A percentile compares a stretch with the other conserved stretches of the same genome.
These are phyloP conservation scores for Solioccasus polychromus DNA, from an alignment of 768 basidiomycete genomes.

Conservation along the genomic window DNA sequence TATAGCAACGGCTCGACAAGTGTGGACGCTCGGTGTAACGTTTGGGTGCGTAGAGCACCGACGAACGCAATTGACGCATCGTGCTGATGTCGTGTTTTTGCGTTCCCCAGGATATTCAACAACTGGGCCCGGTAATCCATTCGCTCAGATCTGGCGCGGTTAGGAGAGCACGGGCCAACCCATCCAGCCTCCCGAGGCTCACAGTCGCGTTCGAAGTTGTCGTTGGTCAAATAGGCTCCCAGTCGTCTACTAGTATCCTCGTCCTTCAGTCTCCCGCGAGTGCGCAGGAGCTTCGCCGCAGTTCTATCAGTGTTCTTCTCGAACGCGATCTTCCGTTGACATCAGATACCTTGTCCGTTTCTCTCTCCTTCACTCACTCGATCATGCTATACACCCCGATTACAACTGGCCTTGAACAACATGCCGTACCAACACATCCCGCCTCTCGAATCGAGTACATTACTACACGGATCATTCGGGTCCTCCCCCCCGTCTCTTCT, in stretches of 20 bases:
- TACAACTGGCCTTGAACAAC: slow-evolving; percentile 1
- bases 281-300: slow-evolving; percentile 1
- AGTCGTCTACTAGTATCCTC: slow-evolving; percentile 9
- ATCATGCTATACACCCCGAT: slow-evolving; percentile 16
- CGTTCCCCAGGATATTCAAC: slow-evolving; percentile 22
- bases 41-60: slow-evolving; percentile 17
- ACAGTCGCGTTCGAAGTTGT: slow-evolving; percentile 21
- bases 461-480: slow-evolving; percentile 21
- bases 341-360: slow-evolving; percentile 13
- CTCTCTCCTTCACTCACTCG: slow-evolving; percentile 23
- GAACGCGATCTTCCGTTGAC: slow-evolving; percentile 17
- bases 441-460: slow-evolving; percentile 14
- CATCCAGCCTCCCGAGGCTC: slow-evolving; percentile 16
- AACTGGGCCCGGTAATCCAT: slow-evolving; percentile 10
- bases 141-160: slow-evolving; percentile 3
- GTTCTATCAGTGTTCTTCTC: slow-evolving; percentile 9
- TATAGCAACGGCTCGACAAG: slow-evolving; percentile 4
- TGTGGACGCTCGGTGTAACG: slow-evolving; percentile 10
- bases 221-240: slow-evolving; percentile 2
- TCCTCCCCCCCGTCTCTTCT: slow-evolving; percentile 6
- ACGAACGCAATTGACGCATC: not conserved
- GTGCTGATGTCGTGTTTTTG: not conserved
- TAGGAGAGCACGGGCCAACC: slow-evolving; percentile 9
- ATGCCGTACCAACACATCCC: slow-evolving; percentile 3
- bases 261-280: slow-evolving; percentile 11